A percentile compares a stretch with the other conserved stretches of the same genome.
phyloP scores from a whole-genome alignment of 768 basidiomycete genomes.

The Pholiota microspora region DNA sequence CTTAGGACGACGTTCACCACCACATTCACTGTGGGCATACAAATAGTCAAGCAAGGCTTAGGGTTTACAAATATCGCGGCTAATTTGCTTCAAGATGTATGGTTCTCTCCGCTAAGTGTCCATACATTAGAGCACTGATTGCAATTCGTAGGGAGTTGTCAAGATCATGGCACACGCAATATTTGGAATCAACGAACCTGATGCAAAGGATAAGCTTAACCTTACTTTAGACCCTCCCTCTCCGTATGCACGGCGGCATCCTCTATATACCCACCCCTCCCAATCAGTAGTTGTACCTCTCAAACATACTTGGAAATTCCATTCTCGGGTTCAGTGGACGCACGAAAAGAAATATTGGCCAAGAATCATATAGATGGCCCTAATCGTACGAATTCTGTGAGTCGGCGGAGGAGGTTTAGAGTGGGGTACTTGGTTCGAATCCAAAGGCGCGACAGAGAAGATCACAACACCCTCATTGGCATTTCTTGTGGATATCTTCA shows the following conservation, averaged over 20 bases:
- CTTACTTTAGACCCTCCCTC: constrained; percentile 48
- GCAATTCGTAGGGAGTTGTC: constrained; percentile 35
- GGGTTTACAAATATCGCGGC: constrained; percentile 58
- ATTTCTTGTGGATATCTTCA: constrained; percentile 56
- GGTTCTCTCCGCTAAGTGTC: not conserved
- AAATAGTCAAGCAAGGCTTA: constrained; percentile 45
- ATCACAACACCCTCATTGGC: constrained; percentile 49
- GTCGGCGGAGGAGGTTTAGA: constrained; percentile 54
- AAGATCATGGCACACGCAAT: constrained; percentile 54
- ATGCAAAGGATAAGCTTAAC: constrained; percentile 21
- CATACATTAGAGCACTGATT: not conserved
- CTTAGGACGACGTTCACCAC: constrained; percentile 40
- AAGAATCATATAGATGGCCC: constrained; percentile 37
- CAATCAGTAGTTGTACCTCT: constrained; percentile 24
- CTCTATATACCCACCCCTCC: constrained; percentile 54
- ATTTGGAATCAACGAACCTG: constrained; percentile 45
- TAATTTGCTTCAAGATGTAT: constrained; percentile 57
- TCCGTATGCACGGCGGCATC: constrained; percentile 56
- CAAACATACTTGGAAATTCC: constrained; percentile 32
- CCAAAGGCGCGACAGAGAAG: constrained; percentile 37
- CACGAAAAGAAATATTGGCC: constrained; percentile 38
- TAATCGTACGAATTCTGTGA: constrained; percentile 33
- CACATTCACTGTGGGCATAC: constrained; percentile 47
- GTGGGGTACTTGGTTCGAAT: constrained; percentile 60
- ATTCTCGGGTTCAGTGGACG: constrained; percentile 31